phyloP scores from a whole-genome alignment of 805 yeast species.

The Candida berthetii region DNA sequence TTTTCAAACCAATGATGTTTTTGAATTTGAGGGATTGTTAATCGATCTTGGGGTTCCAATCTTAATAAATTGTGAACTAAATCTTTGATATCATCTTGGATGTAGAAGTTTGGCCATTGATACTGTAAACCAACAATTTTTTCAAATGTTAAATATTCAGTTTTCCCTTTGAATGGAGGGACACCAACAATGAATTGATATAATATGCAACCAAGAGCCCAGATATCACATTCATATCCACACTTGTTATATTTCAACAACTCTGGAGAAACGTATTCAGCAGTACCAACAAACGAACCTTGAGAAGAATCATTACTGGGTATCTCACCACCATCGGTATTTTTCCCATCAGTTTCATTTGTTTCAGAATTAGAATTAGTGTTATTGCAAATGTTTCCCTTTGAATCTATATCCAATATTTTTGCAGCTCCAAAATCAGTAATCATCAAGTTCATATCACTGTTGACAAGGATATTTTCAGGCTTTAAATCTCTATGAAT shows the following conservation, averaged over 20 bases:
- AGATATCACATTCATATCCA: conserved; percentile 62
- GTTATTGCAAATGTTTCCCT: conserved; percentile 54
- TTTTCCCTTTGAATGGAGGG: conserved; percentile 83
- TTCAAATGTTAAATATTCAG: conserved; percentile 77
- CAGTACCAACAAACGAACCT: conserved; percentile 88
- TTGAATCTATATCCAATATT: conserved; percentile 44
- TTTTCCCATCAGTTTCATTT: conserved; percentile 5
- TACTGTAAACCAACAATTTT: conserved; percentile 78
- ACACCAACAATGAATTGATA: conserved; percentile 94
- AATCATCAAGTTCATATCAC: conserved; percentile 53
- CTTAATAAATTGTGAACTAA: conserved; percentile 62
- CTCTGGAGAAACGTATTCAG: conserved; percentile 82
- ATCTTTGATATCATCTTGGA: conserved; percentile 58
- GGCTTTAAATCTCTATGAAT: conserved; percentile 83
- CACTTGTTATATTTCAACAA: conserved; percentile 52
- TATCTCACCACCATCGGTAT: not conserved
- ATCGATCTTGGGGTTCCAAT: conserved; percentile 65
- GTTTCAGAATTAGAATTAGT: conserved; percentile 48
- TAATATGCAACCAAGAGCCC: conserved; percentile 97
- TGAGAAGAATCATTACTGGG: conserved; percentile 8
- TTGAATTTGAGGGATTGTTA: conserved; percentile 51
- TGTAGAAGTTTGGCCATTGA: conserved; percentile 57
- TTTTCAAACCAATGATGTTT: conserved; percentile 65
- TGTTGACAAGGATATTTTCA: conserved; percentile 67
- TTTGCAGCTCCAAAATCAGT: conserved; percentile 88